Evolutionary conservation across 306 rosid species (phyloP), one percentile per base, ranked within the genome.

Genomic region (Vigna trinervia): DNA sequence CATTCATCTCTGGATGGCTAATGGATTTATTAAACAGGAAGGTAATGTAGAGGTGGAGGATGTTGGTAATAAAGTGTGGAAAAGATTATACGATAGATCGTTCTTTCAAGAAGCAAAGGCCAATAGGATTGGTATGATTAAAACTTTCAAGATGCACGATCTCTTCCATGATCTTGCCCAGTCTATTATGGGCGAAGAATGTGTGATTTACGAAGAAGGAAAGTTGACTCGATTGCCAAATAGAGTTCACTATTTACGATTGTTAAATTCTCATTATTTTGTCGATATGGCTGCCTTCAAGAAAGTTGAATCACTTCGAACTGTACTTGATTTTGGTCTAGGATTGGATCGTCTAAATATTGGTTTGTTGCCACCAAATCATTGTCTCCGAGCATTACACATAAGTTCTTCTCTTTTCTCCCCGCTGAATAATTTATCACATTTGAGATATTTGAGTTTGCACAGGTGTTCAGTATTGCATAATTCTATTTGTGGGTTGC

Each of bases 121-220:
- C 32, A 28, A 28, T 28, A 28, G 32, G 32, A 28, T 4, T 23
- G 64, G 64, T 23, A 58, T 26, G n/a, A 12, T 26, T 28, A 58
- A 8, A 28, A 28, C 32, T 28, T 28, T 26, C 39, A 58, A 58
- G 39, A 58, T 58, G 19, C 64, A 58, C 26, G 64, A 58, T 58
- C 17, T 65, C 51, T 64, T 83, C 39, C 85, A 85, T 38, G 81
- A 64, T 56, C 74, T 82, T 69, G 85, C 86, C 6, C 66, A 75
- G 56, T 48, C 68, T 8, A 17, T 79, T 26, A 46, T 61, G 52
- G 56, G 69, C 2, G 61, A 51, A 32, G 84, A 74, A 12, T 68
- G 57, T 23, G 23, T 8, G 14, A 20, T 58, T 34, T 77, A 26
- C 1, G 11, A 30, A 12, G 2, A 8, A 1, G 4, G 1, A 45